Conservation (phyloP, 768 basidiomycete genomes). For the Ephemerocybe angulata region DNA sequence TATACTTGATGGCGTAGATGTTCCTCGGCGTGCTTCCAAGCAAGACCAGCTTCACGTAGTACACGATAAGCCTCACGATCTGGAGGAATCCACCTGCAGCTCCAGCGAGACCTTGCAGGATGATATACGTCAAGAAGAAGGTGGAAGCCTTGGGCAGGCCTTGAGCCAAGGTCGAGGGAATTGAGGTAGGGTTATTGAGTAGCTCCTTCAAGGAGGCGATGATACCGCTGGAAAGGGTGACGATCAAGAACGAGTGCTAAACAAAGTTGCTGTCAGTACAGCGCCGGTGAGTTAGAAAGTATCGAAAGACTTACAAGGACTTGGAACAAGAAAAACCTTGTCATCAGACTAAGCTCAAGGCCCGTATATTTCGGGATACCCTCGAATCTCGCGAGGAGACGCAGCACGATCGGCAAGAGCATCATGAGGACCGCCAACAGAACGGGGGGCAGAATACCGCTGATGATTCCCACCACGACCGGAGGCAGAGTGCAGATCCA, state of each 20-base stretch:
- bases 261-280: slow-evolving; percentile 3
- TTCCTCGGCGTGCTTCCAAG: slow-evolving; percentile 87
- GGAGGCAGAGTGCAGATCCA: slow-evolving; percentile 78
- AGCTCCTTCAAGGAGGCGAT: slow-evolving; percentile 64
- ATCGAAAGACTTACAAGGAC: slow-evolving; percentile 62
- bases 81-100: slow-evolving; percentile 79
- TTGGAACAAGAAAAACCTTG: slow-evolving; percentile 87
- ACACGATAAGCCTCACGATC: slow-evolving; percentile 68
- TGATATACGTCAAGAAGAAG: slow-evolving; percentile 85
- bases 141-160: slow-evolving; percentile 82
- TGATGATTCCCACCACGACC: slow-evolving; percentile 73
- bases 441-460: slow-evolving; percentile 84
- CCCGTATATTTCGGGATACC: slow-evolving; percentile 84
- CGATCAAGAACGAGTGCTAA: slow-evolving; percentile 91
- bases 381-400: slow-evolving; percentile 79
- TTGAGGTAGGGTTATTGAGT: slow-evolving; percentile 60
- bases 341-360: slow-evolving; percentile 89
- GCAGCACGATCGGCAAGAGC: slow-evolving; percentile 76
- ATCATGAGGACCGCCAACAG: slow-evolving; percentile 88
- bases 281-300: neutral
- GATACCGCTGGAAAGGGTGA: slow-evolving; percentile 83
- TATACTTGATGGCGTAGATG: slow-evolving; percentile 81
- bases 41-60: slow-evolving; percentile 87
- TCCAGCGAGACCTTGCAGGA: slow-evolving; percentile 78
- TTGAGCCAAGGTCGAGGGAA: slow-evolving; percentile 68